These are phyloP conservation scores for Tylopilus plumbeoviolaceoides DNA, from an alignment of 768 basidiomycete species.

Conservation along the genomic window DNA sequence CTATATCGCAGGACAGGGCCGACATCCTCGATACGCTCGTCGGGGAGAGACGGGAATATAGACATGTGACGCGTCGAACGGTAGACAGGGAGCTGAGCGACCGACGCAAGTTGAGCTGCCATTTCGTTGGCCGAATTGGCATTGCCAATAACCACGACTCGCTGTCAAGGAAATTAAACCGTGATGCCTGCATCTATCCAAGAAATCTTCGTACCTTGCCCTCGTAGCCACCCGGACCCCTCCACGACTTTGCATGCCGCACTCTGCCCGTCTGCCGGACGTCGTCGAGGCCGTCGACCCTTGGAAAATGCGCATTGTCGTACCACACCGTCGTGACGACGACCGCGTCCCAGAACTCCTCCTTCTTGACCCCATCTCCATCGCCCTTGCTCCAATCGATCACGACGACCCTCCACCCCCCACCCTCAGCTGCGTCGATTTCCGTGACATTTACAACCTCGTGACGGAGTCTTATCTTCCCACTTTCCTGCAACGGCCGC, in stretches of 20 bases:
- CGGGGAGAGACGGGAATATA: slow-evolving; percentile 41
- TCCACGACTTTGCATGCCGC: slow-evolving; percentile 42
- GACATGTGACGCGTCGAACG: slow-evolving; percentile 43
- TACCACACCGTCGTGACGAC: slow-evolving; percentile 45
- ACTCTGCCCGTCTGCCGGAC: slow-evolving; percentile 32
- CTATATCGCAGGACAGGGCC: slow-evolving; percentile 37
- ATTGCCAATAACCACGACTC: slow-evolving; percentile 45
- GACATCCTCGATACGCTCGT: slow-evolving; percentile 41
- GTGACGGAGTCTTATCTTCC: slow-evolving; percentile 37
- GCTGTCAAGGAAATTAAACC: slow-evolving; percentile 26
- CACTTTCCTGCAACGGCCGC: slow-evolving; percentile 20
- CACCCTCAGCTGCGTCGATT: slow-evolving; percentile 14
- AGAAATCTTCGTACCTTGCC: neutral
- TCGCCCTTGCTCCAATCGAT: slow-evolving; percentile 32
- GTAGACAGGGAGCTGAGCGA: slow-evolving; percentile 40
- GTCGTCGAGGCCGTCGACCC: slow-evolving; percentile 39
- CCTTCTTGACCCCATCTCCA: slow-evolving; percentile 17
- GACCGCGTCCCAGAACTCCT: slow-evolving; percentile 47
- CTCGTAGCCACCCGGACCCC: slow-evolving; percentile 36
- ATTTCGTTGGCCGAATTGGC: slow-evolving; percentile 54
- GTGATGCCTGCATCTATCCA: too few species aligned
- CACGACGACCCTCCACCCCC: slow-evolving; percentile 40
- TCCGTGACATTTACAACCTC: slow-evolving; percentile 41
- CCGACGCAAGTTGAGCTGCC: slow-evolving; percentile 40
- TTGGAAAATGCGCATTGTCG: slow-evolving; percentile 44